Conservation (phyloP, 768 basidiomycete species). For the Suillus variegatus region DNA sequence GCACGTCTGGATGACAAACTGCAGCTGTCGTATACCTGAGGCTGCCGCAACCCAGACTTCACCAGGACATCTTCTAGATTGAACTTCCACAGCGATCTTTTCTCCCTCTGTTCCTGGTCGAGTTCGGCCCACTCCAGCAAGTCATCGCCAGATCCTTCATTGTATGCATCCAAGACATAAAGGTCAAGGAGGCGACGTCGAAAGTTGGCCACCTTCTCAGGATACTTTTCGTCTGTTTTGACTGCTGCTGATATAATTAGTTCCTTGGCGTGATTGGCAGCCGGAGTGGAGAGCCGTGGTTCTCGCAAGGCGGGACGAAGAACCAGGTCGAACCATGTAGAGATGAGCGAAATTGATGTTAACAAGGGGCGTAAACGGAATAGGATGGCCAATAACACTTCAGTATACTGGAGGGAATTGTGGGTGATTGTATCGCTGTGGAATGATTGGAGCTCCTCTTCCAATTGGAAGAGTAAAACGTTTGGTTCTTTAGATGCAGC, state of each 20-base stretch:
- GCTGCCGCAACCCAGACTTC: slow-evolving; percentile 59
- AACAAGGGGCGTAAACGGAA: slow-evolving; percentile 63
- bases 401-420: slow-evolving; percentile 58
- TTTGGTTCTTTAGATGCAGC: slow-evolving; percentile 48
- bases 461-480: slow-evolving; percentile 47
- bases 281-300: slow-evolving; percentile 59
- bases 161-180: slow-evolving; percentile 75
- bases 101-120: slow-evolving; percentile 60
- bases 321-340: slow-evolving; percentile 80
- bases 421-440: slow-evolving; percentile 68
- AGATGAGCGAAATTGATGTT: slow-evolving; percentile 65
- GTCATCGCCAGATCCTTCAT: slow-evolving; percentile 74
- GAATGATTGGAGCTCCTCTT: slow-evolving; percentile 67
- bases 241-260: slow-evolving; percentile 65
- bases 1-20: slow-evolving; percentile 8
- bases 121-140: slow-evolving; percentile 74
- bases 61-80: slow-evolving; percentile 79
- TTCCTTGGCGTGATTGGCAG: slow-evolving; percentile 69
- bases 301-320: slow-evolving; percentile 78
- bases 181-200: slow-evolving; percentile 69
- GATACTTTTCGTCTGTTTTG: slow-evolving; percentile 41
- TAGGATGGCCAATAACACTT: slow-evolving; percentile 67
- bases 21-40: slow-evolving; percentile 48
- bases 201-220: slow-evolving; percentile 63
- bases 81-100: slow-evolving; percentile 66